Percentiles rank a stretch among this genome's conserved stretches.
phyloP scores from a whole-genome alignment of 495 filamentous ascomycete genomes.

The Chaetomidium leptoderma region DNA sequence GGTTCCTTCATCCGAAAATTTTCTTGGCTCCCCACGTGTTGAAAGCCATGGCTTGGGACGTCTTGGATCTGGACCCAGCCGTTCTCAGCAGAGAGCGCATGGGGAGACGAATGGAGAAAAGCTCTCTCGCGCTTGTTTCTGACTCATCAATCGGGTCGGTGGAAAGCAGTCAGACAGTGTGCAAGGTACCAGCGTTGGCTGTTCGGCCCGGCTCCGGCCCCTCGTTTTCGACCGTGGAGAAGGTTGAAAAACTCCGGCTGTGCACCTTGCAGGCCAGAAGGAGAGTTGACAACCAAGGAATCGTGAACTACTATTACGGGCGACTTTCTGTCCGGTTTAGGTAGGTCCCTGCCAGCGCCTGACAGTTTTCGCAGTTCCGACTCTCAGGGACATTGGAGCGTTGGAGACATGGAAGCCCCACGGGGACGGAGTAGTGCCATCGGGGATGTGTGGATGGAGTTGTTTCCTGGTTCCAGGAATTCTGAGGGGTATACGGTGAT shows the following conservation, averaged over 20 bases:
- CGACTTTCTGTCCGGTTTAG: no score
- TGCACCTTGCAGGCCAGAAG: no score
- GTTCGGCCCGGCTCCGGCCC: constrained; percentile 15
- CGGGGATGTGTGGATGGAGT: not conserved
- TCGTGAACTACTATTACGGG: no score
- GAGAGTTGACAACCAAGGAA: not conserved
- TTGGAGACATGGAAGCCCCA: no score
- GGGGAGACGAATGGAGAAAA: not conserved
- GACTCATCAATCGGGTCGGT: constrained; percentile 10
- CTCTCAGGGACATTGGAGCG: no score
- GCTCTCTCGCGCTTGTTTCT: not conserved
- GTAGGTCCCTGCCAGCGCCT: no score
- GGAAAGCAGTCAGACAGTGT: not conserved
- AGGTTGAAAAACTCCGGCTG: not conserved
- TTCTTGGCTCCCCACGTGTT: constrained; percentile 13
- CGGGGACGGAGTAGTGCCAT: not conserved
- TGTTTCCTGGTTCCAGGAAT: not conserved
- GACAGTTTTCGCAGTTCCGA: no score
- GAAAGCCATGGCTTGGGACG: constrained; percentile 1
- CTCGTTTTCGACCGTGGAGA: not conserved
- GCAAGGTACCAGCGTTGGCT: constrained; percentile 13
- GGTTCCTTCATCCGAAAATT: constrained; percentile 10
- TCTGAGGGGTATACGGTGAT: constrained; percentile 12
- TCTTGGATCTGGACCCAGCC: not conserved
- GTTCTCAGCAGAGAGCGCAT: not conserved